Evolutionary conservation across 768 basidiomycete genomes (phyloP).

Genomic region (Rhizopogon roseolus): DNA sequence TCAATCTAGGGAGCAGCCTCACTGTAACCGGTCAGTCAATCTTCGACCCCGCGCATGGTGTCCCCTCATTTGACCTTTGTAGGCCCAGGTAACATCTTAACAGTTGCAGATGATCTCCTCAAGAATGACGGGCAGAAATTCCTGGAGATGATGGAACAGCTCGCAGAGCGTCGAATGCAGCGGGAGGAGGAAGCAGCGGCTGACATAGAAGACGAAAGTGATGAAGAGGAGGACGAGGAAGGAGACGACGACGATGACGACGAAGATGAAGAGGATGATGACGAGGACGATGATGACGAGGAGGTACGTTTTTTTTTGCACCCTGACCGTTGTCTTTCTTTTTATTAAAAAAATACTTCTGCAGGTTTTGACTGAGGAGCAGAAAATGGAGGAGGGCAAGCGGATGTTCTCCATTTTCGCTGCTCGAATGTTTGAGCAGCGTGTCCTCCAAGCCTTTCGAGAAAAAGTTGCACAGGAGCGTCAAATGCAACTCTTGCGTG

Average conservation of each 20-base stretch:
- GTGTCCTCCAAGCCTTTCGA: constrained; percentile 93
- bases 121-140: constrained; percentile 99
- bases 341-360: constrained; percentile 1
- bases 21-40: constrained; percentile 69
- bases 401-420: constrained; percentile 99
- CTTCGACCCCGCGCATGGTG: constrained; percentile 1
- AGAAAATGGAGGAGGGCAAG: constrained; percentile 99
- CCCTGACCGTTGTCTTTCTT: constrained; percentile 2
- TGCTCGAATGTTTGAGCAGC: constrained; percentile 98
- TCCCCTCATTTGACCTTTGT: constrained; percentile 11
- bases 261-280: constrained; percentile 60
- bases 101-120: constrained; percentile 96
- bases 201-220: constrained; percentile 59
- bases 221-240: constrained; percentile 55
- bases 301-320: constrained; percentile 32
- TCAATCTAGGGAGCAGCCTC: constrained; percentile 76
- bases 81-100: constrained; percentile 92
- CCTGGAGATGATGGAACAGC: constrained; percentile 99
- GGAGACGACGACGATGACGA: constrained; percentile 62
- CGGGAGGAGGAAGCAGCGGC: constrained; percentile 72
- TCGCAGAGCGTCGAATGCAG: constrained; percentile 90
- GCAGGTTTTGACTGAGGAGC: constrained; percentile 86
- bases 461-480: constrained; percentile 96
- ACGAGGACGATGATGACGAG: constrained; percentile 41
- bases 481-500: constrained; percentile 87